phyloP scores from a whole-genome alignment of 2,329 filamentous ascomycete genomes.

The Nemania abortiva region DNA sequence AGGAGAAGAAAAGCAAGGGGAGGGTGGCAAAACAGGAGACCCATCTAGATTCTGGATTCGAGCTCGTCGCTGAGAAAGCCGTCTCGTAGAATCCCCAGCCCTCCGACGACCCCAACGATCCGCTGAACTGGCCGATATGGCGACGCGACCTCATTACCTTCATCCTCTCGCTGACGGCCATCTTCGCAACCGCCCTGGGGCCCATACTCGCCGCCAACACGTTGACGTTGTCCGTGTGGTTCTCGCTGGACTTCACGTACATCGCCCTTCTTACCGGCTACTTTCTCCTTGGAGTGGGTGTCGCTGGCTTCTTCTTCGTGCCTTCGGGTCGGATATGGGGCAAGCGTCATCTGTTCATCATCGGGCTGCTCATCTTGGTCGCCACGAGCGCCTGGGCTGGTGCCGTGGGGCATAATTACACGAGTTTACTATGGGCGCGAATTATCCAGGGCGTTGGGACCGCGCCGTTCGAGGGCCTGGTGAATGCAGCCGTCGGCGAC shows the following conservation, averaged over 20 bases:
- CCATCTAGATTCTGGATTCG: background rate
- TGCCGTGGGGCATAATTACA: conserved; percentile 74
- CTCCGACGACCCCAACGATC: conserved; percentile 90
- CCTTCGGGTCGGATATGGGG: conserved; percentile 91
- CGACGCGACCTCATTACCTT: conserved; percentile 83
- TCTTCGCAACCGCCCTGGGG: conserved; percentile 86
- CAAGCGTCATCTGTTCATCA: conserved; percentile 87
- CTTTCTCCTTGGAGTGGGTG: conserved; percentile 84
- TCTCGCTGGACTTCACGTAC: conserved; percentile 74
- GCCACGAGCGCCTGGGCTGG: conserved; percentile 83
- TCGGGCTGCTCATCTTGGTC: conserved; percentile 81
- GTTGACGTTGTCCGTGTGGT: conserved; percentile 77
- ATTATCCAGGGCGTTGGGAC: conserved; percentile 88
- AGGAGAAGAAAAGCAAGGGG: background rate
- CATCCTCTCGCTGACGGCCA: conserved; percentile 81
- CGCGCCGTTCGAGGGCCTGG: conserved; percentile 89
- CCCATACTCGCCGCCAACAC: conserved; percentile 92
- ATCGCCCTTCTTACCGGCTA: conserved; percentile 88
- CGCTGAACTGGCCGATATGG: conserved; percentile 87
- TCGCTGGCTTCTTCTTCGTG: conserved; percentile 86
- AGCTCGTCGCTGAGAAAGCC: conserved; percentile 23
- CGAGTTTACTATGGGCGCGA: conserved; percentile 79
- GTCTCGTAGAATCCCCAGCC: conserved; percentile 79
- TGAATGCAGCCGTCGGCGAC: conserved; percentile 91
- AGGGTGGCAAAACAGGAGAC: background rate